Evolutionary conservation across 768 basidiomycete species (phyloP).

Genomic region (Lactarius hengduanensis): DNA sequence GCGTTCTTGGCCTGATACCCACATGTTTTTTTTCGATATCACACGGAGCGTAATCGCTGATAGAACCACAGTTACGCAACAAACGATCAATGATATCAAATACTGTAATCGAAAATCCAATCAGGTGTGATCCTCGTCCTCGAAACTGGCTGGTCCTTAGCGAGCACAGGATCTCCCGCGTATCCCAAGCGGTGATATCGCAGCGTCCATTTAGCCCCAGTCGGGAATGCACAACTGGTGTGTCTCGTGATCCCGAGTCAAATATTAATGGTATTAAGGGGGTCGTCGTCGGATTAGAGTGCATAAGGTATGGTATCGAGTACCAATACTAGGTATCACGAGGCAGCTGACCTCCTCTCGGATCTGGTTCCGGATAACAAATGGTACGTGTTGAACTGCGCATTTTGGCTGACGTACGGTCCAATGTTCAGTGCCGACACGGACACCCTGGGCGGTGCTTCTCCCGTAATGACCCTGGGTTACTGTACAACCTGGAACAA

Average conservation of each 20-base stretch:
- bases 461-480: slow-evolving; percentile 1
- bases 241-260: background rate
- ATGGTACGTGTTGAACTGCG: background rate
- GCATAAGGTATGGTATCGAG: background rate
- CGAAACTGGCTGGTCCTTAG: background rate
- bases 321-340: background rate
- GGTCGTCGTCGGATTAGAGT: background rate
- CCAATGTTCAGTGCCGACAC: background rate
- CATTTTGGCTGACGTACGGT: slow-evolving; percentile 8
- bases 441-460: background rate
- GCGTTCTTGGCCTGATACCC: background rate
- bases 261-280: background rate
- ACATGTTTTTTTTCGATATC: background rate
- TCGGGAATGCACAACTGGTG: background rate
- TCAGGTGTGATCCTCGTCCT: background rate
- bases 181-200: background rate
- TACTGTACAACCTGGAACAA: background rate
- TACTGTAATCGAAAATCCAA: background rate
- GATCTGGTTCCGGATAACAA: background rate
- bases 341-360: background rate
- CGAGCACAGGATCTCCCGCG: slow-evolving; percentile 5
- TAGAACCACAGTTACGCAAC: background rate
- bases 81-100: background rate
- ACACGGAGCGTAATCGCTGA: slow-evolving; percentile 8
- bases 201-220: slow-evolving; percentile 2